These are phyloP conservation scores for Umbelopsis sp. DNA, from an alignment of 371 early-diverging fungal genomes.

Conservation along the genomic window DNA sequence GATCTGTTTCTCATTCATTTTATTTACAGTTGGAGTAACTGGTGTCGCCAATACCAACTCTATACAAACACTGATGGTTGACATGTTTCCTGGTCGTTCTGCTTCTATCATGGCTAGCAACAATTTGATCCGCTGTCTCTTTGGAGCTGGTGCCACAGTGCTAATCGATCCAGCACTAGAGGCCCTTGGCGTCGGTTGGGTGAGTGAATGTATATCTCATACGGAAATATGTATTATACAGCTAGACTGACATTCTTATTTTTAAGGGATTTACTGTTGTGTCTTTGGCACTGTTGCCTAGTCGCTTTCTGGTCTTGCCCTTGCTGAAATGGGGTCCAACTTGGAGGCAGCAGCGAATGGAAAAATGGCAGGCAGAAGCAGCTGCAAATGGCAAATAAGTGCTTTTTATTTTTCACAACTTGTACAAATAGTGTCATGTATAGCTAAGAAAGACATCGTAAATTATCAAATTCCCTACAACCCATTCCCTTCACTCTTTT, in stretches of 20 bases:
- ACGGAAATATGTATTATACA: too few species aligned
- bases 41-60: constrained; percentile 40
- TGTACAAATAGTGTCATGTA: background rate
- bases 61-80: constrained; percentile 43
- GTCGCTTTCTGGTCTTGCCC: constrained; percentile 30
- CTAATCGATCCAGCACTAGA: constrained; percentile 34
- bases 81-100: constrained; percentile 42
- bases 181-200: constrained; percentile 41
- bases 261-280: constrained; percentile 29
- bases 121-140: constrained; percentile 41
- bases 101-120: constrained; percentile 49
- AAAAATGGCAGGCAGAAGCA: constrained; percentile 3
- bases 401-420: background rate
- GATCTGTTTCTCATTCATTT: background rate
- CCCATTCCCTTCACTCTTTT: background rate
- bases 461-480: background rate
- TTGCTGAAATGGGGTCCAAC: constrained; percentile 35
- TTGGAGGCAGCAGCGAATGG: constrained; percentile 33
- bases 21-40: constrained; percentile 34
- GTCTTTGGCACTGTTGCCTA: constrained; percentile 33
- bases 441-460: background rate
- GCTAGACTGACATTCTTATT: background rate
- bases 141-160: constrained; percentile 38
- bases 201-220: background rate
- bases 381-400: background rate